Conservation (phyloP, 1,139 yeast species). For the Diutina mesorugosa region DNA sequence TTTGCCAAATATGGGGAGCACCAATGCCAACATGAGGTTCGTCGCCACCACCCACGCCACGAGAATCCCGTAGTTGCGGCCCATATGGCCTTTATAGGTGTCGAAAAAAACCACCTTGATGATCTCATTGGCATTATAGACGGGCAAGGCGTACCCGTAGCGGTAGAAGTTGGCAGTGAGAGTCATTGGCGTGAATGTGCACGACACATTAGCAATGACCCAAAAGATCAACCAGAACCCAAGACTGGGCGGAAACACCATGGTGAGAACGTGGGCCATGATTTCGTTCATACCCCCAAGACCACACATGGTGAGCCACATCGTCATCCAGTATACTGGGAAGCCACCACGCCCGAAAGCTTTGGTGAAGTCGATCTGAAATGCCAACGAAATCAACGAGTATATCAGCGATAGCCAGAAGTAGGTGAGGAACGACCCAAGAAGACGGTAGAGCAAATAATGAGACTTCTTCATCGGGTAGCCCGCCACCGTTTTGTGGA, state of each 20-base stretch:
- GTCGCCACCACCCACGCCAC: conserved; percentile 46
- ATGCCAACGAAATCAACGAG: conserved; percentile 45
- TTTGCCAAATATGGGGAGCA: conserved; percentile 5
- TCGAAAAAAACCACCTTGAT: conserved; percentile 44
- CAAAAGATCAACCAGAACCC: conserved; percentile 54
- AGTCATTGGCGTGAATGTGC: conserved; percentile 48
- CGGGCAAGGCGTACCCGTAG: conserved; percentile 56
- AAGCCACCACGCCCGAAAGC: conserved; percentile 53
- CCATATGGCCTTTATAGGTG: conserved; percentile 42
- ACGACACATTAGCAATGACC: conserved; percentile 47
- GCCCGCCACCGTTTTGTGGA: conserved; percentile 34
- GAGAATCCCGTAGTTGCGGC: conserved; percentile 45
- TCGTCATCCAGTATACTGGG: conserved; percentile 50
- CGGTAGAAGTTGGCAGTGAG: conserved; percentile 40
- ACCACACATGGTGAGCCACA: conserved; percentile 46
- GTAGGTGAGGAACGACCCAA: conserved; percentile 9
- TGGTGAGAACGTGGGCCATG: conserved; percentile 31
- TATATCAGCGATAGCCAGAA: conserved; percentile 42
- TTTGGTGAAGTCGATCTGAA: conserved; percentile 36
- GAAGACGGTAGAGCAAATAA: conserved; percentile 34
- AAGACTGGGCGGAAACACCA: conserved; percentile 33
- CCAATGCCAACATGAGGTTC: conserved; percentile 30
- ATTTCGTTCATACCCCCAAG: conserved; percentile 56
- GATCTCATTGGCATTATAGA: conserved; percentile 44
- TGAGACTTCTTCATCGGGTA: conserved; percentile 26